Percentiles rank a stretch among this genome's conserved stretches.
Conservation (phyloP, 805 yeast genomes). For the Ogataea trehaloabstinens region DNA sequence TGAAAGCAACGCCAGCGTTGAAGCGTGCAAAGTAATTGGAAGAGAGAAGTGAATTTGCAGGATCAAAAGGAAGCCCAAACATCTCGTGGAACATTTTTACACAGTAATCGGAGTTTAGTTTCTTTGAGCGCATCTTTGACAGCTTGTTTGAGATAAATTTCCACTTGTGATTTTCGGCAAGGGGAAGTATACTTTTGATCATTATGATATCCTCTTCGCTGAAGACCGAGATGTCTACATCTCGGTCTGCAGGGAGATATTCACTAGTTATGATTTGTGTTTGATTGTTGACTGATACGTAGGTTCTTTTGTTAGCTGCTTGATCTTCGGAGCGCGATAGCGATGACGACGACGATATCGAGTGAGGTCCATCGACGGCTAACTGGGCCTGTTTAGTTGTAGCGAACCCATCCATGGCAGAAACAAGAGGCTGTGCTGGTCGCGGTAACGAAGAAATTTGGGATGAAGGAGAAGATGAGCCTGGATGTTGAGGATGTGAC, state of each 20-base stretch:
- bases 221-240: conserved; percentile 22
- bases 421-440: no score
- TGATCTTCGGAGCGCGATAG: background rate
- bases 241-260: conserved; percentile 27
- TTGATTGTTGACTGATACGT: conserved; percentile 17
- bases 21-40: conserved; percentile 20
- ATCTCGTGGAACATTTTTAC: conserved; percentile 31
- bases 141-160: conserved; percentile 30
- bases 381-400: no score
- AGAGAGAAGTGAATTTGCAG: conserved; percentile 22
- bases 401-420: no score
- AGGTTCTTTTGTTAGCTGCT: conserved; percentile 1
- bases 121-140: conserved; percentile 31
- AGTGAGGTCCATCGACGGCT: no score
- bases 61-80: conserved; percentile 31
- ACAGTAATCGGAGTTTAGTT: conserved; percentile 30
- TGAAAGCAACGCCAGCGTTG: conserved; percentile 6
- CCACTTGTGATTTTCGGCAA: conserved; percentile 35
- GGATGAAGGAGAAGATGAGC: no score
- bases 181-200: conserved; percentile 26
- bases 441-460: no score
- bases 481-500: no score
- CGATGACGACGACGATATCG: no score
- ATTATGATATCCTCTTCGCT: conserved; percentile 31
- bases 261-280: conserved; percentile 10